Base-by-base conservation (phyloP, 2,329 filamentous ascomycete genomes). In the Curvularia sp. region DNA sequence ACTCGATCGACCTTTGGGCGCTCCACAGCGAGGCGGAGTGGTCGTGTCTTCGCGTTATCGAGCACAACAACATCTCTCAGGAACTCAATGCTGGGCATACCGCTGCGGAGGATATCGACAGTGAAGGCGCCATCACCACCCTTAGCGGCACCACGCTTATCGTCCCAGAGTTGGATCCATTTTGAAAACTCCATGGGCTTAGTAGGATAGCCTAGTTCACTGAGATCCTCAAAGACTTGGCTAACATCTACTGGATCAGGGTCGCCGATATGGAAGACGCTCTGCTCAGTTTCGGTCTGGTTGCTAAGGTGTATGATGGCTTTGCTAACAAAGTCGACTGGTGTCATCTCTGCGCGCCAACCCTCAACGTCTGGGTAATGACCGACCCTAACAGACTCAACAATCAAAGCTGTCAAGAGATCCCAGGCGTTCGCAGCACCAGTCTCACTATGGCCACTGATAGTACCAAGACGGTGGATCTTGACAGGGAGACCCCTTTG, bases 271-370 rank as follows among this genome's bases (percentile, higher is more conserved):
- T 93, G 91, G 77, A 91, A 92, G 7, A 93, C 78, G 0, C 82
- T 82, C 68, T 91, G 88, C 9, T 87, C 81, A 1, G 82, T 81
- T 34, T 87, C 81, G 0, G 79, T 83, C 57, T 91, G 83, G 64
- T 89, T 87, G 39, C 88, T 84, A 19, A 93, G 83, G 18, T 89
- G 86, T 23, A 90, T 80, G 64, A 94, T 91, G 3, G 89, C 87
- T 62, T 87, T 87, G 77, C 87, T 90, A 57, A 93, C 89, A 68
- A 91, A 93, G 75, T 94, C 90, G 13, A 92, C 91, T 0, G 91
- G 90, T 0, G 91, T 93, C 90, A 93, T 93, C 78, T 94, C 91
- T 1, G 89, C 85, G 49, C 88, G 86, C 91, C 91, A 94, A 41
- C 87, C 87, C 49, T 89, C 83, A 3, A 93, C 87, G 52, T 90